Base-by-base conservation (phyloP, 768 basidiomycete genomes). In the Strobilomyces echinocephalus region DNA sequence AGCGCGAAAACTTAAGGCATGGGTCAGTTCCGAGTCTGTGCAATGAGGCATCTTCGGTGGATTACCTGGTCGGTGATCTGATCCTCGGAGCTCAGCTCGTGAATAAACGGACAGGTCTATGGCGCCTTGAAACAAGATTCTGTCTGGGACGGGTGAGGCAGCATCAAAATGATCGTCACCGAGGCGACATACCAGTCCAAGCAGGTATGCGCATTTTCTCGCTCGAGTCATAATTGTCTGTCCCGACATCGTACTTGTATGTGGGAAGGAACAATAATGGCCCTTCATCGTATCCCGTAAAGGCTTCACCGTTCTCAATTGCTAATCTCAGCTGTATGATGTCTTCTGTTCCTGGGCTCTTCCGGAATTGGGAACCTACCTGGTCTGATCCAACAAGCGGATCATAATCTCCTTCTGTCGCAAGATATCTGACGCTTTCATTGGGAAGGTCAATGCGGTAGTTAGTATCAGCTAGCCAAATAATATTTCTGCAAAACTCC, bases 191-290 rank as follows among this genome's bases (percentile, higher is more conserved):
- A 93, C 93, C 93, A 62, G 95, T 98, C 95, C 95, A 98, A 16
- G 95, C 92, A 6, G 97, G 97, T 64, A 97, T 87, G 24, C 97
- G 82, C 80, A 86, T 83, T 74, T 98, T 99, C 71, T 98, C 97
- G 65, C 91, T 90, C 14, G 91, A 88, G 68, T 99, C 97, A 67
- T 97, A 99, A 45, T 77, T 77, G 57, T 97, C 88, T 9, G 93
- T 84, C 10, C 84, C 82, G 7, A 86, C 65, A 64, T 88, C 85
- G 64, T 95, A 98, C 58, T 91, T 89, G 73, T 99, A 98, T 2
- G 95, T 99, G 8, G 97, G 97, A 14, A 83, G 76, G 73, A 99
- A 99, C n/a, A 89, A 65, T 16, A 98, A 68, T 0, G 91, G 90
- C 0, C 92, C 95, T 70, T 99, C 97, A 51, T 85, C 78, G 59